Percentiles rank a stretch among this genome's conserved stretches.
phyloP scores from a whole-genome alignment of 2,329 filamentous ascomycete species.

The Talaromyces sp. region DNA sequence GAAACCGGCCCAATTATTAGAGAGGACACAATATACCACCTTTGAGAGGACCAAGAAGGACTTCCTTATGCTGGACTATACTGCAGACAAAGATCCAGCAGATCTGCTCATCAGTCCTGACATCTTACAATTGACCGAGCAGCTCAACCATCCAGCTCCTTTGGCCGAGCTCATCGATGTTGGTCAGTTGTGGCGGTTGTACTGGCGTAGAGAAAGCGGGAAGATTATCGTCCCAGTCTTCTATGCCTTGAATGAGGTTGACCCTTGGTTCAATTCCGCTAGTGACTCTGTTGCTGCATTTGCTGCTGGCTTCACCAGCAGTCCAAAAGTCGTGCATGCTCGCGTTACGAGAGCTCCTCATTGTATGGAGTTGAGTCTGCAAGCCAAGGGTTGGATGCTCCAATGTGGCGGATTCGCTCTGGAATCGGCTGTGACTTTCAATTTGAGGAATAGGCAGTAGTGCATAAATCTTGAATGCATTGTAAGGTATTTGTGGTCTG shows the following conservation, averaged over 20 bases:
- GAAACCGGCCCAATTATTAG: neutral
- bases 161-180: neutral
- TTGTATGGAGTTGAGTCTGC: conserved; percentile 1
- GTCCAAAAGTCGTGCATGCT: neutral
- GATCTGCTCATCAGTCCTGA: neutral
- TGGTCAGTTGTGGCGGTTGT: neutral
- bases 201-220: neutral
- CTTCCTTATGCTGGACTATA: neutral
- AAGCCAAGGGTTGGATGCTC: neutral
- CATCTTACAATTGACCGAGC: neutral
- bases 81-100: neutral
- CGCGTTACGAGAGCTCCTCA: neutral
- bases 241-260: neutral
- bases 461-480: neutral
- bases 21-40: neutral
- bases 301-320: neutral
- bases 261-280: neutral
- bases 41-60: neutral
- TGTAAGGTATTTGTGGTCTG: too few species aligned
- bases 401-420: neutral
- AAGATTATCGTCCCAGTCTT: neutral
- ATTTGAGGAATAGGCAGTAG: neutral
- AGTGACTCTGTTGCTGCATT: neutral
- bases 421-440: neutral
- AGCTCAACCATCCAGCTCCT: neutral